Conservation (phyloP, 176 grass and related monocot genomes). For the Carex kokanica region DNA sequence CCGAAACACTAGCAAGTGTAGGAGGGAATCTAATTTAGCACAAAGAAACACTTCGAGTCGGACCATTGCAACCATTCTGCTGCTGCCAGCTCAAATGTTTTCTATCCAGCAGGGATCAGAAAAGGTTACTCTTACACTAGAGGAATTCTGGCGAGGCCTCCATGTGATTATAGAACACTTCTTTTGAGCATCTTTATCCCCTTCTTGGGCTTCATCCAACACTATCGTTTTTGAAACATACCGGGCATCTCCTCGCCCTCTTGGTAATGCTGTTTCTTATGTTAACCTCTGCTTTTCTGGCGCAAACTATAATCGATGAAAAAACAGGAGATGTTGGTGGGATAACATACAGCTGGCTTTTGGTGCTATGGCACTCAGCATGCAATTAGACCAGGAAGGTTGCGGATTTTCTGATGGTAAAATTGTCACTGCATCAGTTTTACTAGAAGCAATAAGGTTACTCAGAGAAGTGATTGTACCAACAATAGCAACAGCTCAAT, state of each 20-base stretch:
- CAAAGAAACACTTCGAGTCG: conserved; percentile 55
- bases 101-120: conserved; percentile 36
- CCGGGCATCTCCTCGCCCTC: conserved; percentile 51
- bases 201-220: conserved; percentile 33
- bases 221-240: conserved; percentile 56
- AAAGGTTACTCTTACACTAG: conserved; percentile 47
- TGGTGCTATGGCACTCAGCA: conserved; percentile 67
- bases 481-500: conserved; percentile 54
- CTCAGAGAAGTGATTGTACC: conserved; percentile 54
- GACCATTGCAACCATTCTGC: conserved; percentile 73
- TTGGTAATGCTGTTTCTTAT: conserved; percentile 77
- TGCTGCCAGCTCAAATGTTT: conserved; percentile 46
- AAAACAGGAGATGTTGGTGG: conserved; percentile 30
- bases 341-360: conserved; percentile 53
- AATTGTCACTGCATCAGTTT: conserved; percentile 36
- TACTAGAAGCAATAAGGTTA: conserved; percentile 48
- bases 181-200: conserved; percentile 64
- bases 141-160: conserved; percentile 56
- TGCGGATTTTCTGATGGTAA: conserved; percentile 52
- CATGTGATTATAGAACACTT: conserved; percentile 36
- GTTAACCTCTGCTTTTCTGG: conserved; percentile 57
- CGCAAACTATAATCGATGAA: conserved; percentile 32
- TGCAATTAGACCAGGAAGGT: conserved; percentile 69
- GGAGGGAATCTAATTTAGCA: conserved; percentile 71
- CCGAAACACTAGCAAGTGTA: conserved; percentile 66